Evolutionary conservation across 371 early-diverging fungal species (phyloP).

Genomic region (Mucor irregularis): DNA sequence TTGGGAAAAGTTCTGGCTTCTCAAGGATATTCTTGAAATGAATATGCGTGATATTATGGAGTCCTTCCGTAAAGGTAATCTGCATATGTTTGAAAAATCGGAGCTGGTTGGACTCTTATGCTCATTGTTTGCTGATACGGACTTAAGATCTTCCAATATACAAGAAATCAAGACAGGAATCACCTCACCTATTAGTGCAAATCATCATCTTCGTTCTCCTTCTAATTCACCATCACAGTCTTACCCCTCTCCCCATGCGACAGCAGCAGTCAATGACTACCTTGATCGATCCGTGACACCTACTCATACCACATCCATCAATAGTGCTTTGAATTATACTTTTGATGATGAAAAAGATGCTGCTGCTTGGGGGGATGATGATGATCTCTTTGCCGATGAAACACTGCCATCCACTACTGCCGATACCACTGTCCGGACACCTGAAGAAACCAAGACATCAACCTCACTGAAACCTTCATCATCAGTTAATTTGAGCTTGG

Average conservation of each 20-base stretch:
- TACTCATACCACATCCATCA: not conserved
- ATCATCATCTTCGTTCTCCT: too few relatives aligned
- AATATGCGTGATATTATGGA: constrained; percentile 73
- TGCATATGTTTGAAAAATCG: constrained; percentile 56
- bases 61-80: constrained; percentile 51
- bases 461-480: too few relatives aligned
- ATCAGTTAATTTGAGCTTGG: too few relatives aligned
- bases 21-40: constrained; percentile 68
- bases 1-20: constrained; percentile 61
- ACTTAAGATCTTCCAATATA: constrained; percentile 60
- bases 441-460: not conserved
- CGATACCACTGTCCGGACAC: too few relatives aligned
- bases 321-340: constrained; percentile 7
- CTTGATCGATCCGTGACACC: not conserved
- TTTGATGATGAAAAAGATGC: constrained; percentile 10
- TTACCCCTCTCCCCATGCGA: not conserved
- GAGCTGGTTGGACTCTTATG: constrained; percentile 62
- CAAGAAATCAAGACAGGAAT: constrained; percentile 52
- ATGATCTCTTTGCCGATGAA: constrained; percentile 16
- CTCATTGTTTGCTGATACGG: constrained; percentile 74
- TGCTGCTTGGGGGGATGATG: constrained; percentile 17
- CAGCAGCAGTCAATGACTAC: not conserved
- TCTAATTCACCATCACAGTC: not conserved
- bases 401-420: too few relatives aligned
- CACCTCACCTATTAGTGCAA: not conserved